Conservation (phyloP, 352 stramenopile species). For the Pythium scleroteichum region DNA sequence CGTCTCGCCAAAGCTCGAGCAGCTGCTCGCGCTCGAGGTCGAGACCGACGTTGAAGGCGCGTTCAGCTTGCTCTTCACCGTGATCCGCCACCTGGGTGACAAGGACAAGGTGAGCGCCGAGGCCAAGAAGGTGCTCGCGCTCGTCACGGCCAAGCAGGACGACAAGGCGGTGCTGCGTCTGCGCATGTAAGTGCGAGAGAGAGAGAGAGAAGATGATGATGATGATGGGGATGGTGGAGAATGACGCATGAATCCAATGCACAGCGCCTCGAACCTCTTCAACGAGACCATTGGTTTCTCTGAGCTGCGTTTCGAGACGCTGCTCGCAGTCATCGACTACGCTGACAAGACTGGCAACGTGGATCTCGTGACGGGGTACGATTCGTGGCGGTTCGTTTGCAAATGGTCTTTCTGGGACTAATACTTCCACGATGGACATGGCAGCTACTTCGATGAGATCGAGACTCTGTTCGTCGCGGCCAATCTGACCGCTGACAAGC, state of each 20-base stretch:
- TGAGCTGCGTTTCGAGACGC: slow-evolving; percentile 66
- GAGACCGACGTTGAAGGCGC: slow-evolving; percentile 79
- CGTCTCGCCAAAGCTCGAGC: slow-evolving; percentile 49
- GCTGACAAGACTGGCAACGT: slow-evolving; percentile 59
- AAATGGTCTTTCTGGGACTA: not conserved
- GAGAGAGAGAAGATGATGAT: not conserved
- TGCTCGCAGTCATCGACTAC: slow-evolving; percentile 62
- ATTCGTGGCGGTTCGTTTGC: not conserved
- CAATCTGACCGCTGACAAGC: slow-evolving; percentile 47
- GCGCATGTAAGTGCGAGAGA: slow-evolving; percentile 49
- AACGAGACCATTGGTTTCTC: slow-evolving; percentile 67
- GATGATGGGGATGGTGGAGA: not conserved
- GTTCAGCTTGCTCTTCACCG: slow-evolving; percentile 70
- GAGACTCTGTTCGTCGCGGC: slow-evolving; percentile 53
- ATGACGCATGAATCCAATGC: not conserved
- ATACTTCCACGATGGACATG: not conserved
- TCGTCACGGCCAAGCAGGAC: slow-evolving; percentile 46
- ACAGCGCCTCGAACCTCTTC: slow-evolving; percentile 64
- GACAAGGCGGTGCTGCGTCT: slow-evolving; percentile 69
- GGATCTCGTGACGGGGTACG: slow-evolving; percentile 47
- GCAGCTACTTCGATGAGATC: slow-evolving; percentile 68
- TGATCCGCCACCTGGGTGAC: slow-evolving; percentile 40
- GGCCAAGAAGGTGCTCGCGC: slow-evolving; percentile 46
- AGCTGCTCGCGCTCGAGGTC: slow-evolving; percentile 63
- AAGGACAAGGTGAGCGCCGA: slow-evolving; percentile 36